Base-by-base conservation (phyloP, 768 basidiomycete genomes). In the Mycena latifolia region DNA sequence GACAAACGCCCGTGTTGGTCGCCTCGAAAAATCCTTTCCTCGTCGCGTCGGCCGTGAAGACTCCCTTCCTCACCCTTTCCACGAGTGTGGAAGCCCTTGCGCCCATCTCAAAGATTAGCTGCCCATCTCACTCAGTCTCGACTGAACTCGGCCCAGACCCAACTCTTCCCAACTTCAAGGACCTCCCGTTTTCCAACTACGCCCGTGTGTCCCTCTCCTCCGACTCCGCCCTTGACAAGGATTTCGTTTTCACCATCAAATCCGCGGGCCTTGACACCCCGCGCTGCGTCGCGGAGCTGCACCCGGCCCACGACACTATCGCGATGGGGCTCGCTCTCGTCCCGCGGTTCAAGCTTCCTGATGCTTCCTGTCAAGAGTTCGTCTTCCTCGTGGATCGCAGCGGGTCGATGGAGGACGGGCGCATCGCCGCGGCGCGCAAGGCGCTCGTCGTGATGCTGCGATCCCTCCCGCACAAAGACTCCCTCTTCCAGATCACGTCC, bases 331-430 rank as follows among this genome's bases (percentile, higher is more conserved):
- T 85, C 11, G 82, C 78, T 0, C 70, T 85, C 24, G 79, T 85
- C 14, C 83, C 85, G 4, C 76, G 74, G 25, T 84, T 84, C 69
- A 72, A 74, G 27, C 71, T 81, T 1, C 77, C 77, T 1, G 77
- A 76, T 18, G 22, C 81, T 0, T 60, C 64, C n/a, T 69, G 74
- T 0, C 83, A 83, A 41, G 86, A 86, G 45, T 86, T 79, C 35
- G 73, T 86, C 0, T 86, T 85, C 65, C 53, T 86, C 20, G 76
- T 86, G 22, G 85, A 86, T 65, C 76, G 84, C 29, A 80, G 78
- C 12, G 79, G 80, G 0, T 83, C 81, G 33, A 86, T 86, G 85
- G 0, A 0, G 0, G 59, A 59, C 11, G 10, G 2, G 15, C 53
- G 77, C 12, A 81, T 84, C 12, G 73, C 73, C 29, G 78, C 74